Conservation (phyloP, 306 rosid species). For the Fagus crenata region DNA sequence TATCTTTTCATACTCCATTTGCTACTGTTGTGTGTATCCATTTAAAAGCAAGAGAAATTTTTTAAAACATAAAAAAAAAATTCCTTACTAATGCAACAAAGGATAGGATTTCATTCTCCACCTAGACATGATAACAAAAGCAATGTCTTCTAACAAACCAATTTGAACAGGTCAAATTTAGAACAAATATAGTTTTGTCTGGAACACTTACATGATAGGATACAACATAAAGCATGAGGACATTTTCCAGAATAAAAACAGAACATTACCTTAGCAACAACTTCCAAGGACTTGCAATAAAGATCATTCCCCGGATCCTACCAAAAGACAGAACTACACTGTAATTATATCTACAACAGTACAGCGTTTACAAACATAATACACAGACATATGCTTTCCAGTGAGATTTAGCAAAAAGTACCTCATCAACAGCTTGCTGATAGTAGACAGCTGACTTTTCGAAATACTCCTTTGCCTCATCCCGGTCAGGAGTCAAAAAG, state of each 20-base stretch:
- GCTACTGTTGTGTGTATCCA: not conserved
- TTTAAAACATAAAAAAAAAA: too few species aligned
- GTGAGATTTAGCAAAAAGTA: slow-evolving; percentile 11
- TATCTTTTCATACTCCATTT: not conserved
- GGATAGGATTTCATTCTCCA: not conserved
- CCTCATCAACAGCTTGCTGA: slow-evolving; percentile 74
- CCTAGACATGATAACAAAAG: not conserved
- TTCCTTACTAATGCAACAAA: not conserved
- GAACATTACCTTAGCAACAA: slow-evolving; percentile 68
- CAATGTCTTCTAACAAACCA: not conserved
- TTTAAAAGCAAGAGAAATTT: not conserved
- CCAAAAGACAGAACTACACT: slow-evolving; percentile 5
- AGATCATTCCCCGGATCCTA: slow-evolving; percentile 76
- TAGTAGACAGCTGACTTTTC: slow-evolving; percentile 55
- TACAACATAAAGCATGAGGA: not conserved
- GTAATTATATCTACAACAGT: not conserved
- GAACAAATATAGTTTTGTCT: not conserved
- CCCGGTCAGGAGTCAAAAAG: slow-evolving; percentile 60
- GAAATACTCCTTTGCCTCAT: slow-evolving; percentile 62
- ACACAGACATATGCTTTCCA: not conserved
- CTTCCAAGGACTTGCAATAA: slow-evolving; percentile 76
- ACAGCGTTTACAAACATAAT: not conserved
- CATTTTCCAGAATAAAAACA: slow-evolving; percentile 11
- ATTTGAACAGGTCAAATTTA: not conserved
- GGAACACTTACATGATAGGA: not conserved